Percentiles rank a stretch among this genome's conserved stretches.
These are phyloP conservation scores for Aspergillus japonicus DNA, from an alignment of 2,329 filamentous ascomycete genomes.

Conservation along the genomic window DNA sequence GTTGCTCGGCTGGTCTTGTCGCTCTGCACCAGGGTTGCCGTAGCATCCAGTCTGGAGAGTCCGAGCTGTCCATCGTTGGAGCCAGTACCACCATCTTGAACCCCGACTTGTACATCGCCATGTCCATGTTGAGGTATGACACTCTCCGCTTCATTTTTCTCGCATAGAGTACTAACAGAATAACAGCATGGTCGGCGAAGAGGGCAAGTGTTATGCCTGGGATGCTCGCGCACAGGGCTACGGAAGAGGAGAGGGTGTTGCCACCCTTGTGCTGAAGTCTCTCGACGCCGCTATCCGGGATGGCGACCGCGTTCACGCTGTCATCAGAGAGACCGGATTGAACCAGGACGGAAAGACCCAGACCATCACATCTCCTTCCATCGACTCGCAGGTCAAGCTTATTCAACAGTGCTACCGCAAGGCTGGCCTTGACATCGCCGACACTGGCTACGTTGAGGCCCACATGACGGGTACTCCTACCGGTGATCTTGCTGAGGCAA, in stretches of 20 bases:
- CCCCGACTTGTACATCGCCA: constrained; percentile 16
- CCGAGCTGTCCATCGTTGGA: constrained; percentile 25
- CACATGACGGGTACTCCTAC: constrained; percentile 43
- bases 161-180: no score
- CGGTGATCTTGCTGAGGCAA: constrained; percentile 21
- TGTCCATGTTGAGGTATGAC: background rate
- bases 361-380: constrained; percentile 4
- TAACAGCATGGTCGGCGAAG: background rate
- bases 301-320: constrained; percentile 4
- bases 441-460: constrained; percentile 36
- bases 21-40: constrained; percentile 28
- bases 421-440: constrained; percentile 17
- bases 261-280: background rate
- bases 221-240: constrained; percentile 4
- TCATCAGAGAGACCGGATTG: constrained; percentile 6
- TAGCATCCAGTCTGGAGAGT: constrained; percentile 25
- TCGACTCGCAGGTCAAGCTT: constrained; percentile 19
- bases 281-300: background rate
- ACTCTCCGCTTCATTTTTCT: no score
- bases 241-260: constrained; percentile 3
- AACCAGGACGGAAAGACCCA: constrained; percentile 29
- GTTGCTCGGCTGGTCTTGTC: constrained; percentile 18
- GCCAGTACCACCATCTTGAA: constrained; percentile 27
- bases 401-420: constrained; percentile 38
- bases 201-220: background rate